Conservation (phyloP, 1,284 basidiomycete genomes). For the Hemileia vastatrix region DNA sequence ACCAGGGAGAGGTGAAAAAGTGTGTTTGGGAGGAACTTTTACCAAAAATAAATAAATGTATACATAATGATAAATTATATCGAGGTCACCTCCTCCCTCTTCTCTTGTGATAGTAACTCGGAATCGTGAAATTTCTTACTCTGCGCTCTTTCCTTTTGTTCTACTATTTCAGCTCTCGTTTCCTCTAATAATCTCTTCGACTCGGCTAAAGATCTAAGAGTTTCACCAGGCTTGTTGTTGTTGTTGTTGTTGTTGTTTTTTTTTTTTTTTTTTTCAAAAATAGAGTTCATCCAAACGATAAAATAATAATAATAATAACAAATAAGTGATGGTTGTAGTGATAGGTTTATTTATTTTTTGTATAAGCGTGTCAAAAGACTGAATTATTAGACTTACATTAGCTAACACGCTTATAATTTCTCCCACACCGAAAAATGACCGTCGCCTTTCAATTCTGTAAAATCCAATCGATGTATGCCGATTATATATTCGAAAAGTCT, state of each 20-base stretch:
- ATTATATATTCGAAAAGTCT: too few species aligned
- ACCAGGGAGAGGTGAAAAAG: slow-evolving; percentile 61
- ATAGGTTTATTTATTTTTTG: too few species aligned
- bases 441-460: too few species aligned
- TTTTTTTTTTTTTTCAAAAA: too few species aligned
- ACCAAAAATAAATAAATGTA: not conserved
- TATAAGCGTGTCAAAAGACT: too few species aligned
- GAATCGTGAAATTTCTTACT: slow-evolving; percentile 49
- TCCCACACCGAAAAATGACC: slow-evolving; percentile 60
- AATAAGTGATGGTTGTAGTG: too few species aligned
- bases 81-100: not conserved
- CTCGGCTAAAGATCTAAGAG: slow-evolving; percentile 64
- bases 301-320: too few species aligned
- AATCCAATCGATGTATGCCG: too few species aligned
- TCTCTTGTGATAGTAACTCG: slow-evolving; percentile 50
- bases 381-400: slow-evolving; percentile 53
- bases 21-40: slow-evolving; percentile 54
- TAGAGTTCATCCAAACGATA: too few species aligned
- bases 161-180: slow-evolving; percentile 59
- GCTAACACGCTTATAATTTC: slow-evolving; percentile 63
- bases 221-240: slow-evolving; percentile 54
- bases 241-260: too few species aligned
- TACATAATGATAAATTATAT: not conserved
- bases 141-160: slow-evolving; percentile 47
- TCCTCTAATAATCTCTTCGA: slow-evolving; percentile 63